phyloP scores from a whole-genome alignment of 2,329 filamentous ascomycete species.

The Parasarocladium wereldwijsianum region DNA sequence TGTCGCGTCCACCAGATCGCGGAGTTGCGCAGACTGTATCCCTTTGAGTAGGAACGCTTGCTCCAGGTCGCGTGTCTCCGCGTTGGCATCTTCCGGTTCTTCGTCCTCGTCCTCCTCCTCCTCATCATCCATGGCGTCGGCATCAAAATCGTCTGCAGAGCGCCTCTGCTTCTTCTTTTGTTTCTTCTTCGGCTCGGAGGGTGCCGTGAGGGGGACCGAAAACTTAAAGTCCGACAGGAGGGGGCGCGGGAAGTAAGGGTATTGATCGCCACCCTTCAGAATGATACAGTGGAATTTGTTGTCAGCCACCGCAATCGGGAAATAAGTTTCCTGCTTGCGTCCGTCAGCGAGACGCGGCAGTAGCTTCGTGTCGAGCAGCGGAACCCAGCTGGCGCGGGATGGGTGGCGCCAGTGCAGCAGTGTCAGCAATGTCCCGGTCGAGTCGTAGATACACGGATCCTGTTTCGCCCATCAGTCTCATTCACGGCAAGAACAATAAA shows the following conservation, averaged over 20 bases:
- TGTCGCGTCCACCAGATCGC: conserved; percentile 58
- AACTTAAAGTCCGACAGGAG: conserved; percentile 91
- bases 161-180: conserved; percentile 7
- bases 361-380: conserved; percentile 76
- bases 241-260: conserved; percentile 84
- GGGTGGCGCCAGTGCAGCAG: conserved; percentile 81
- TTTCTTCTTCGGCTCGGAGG: conserved; percentile 17
- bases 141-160: conserved; percentile 19
- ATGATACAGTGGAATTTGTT: conserved; percentile 97
- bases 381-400: conserved; percentile 80
- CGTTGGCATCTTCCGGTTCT: conserved; percentile 15
- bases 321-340: conserved; percentile 80
- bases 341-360: conserved; percentile 72
- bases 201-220: conserved; percentile 59
- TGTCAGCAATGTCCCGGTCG: conserved; percentile 73
- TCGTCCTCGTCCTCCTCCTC: conserved; percentile 19
- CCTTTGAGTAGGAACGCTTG: conserved; percentile 67
- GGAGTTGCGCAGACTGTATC: conserved; percentile 57
- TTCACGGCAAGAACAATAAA: background rate
- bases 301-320: conserved; percentile 85
- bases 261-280: conserved; percentile 83
- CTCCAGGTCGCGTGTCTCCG: conserved; percentile 53
- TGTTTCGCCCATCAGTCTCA: conserved; percentile 16
- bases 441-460: conserved; percentile 95
- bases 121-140: conserved; percentile 20